Conservation (phyloP, 768 basidiomycete genomes). For the Trametes gibbosa region DNA sequence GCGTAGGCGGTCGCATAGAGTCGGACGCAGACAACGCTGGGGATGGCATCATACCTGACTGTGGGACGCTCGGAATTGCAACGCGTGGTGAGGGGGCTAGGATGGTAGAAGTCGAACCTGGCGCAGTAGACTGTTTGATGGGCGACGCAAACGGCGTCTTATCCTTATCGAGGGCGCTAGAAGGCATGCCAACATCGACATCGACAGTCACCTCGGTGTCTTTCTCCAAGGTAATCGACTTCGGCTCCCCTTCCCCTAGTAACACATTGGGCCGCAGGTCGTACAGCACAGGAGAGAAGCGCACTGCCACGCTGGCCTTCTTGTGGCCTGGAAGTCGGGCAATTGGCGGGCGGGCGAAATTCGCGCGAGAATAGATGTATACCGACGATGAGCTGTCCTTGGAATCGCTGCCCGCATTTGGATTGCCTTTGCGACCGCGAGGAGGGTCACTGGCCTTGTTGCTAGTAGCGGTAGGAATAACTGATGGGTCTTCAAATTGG, state of each 20-base stretch:
- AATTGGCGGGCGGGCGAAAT: constrained; percentile 88
- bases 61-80: constrained; percentile 23
- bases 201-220: constrained; percentile 59
- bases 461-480: constrained; percentile 36
- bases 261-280: constrained; percentile 71
- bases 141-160: constrained; percentile 15
- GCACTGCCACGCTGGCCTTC: constrained; percentile 90
- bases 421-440: constrained; percentile 58
- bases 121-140: constrained; percentile 15
- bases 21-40: constrained; percentile 54
- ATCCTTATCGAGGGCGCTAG: constrained; percentile 9
- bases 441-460: constrained; percentile 39
- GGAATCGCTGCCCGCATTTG: constrained; percentile 35
- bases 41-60: constrained; percentile 40
- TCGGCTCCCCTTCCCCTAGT: constrained; percentile 40
- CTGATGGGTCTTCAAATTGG: constrained; percentile 91
- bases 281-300: constrained; percentile 91
- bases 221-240: constrained; percentile 64
- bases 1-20: constrained; percentile 55
- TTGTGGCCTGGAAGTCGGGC: constrained; percentile 96
- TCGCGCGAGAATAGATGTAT: constrained; percentile 94
- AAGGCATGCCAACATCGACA: constrained; percentile 43
- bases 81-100: constrained; percentile 49
- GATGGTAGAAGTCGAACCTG: constrained; percentile 27
- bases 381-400: constrained; percentile 55